phyloP scores from a whole-genome alignment of 441 rosid species.

The Hura crepitans region DNA sequence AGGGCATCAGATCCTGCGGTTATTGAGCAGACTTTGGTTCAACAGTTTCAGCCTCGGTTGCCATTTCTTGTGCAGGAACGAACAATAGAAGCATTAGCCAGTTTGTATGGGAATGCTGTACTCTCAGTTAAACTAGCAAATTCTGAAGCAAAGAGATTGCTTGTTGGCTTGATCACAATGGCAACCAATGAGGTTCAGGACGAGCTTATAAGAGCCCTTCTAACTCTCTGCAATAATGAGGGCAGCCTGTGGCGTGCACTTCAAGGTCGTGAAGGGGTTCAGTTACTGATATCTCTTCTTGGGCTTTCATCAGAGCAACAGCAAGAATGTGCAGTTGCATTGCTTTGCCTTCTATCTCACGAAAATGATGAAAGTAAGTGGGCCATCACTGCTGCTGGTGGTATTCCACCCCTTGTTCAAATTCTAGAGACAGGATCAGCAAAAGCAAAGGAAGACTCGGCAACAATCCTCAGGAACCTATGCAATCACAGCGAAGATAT shows the following conservation, averaged over 20 bases:
- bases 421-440: conserved; percentile 97
- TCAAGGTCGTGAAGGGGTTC: conserved; percentile 99
- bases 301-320: conserved; percentile 99
- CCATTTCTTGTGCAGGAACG: conserved; percentile 97
- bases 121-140: conserved; percentile 70
- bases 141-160: conserved; percentile 93
- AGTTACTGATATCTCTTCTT: conserved; percentile 92
- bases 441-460: conserved; percentile 99
- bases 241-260: conserved; percentile 94
- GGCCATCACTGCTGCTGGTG: conserved; percentile 99
- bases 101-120: conserved; percentile 85
- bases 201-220: conserved; percentile 88
- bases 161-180: conserved; percentile 99
- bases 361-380: conserved; percentile 99
- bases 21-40: conserved; percentile 81
- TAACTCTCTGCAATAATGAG: conserved; percentile 75
- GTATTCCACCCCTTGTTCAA: conserved; percentile 99
- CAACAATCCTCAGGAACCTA: conserved; percentile 88
- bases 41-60: conserved; percentile 81
- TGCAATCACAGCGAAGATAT: conserved; percentile 99
- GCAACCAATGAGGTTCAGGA: conserved; percentile 94
- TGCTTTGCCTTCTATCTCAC: conserved; percentile 85
- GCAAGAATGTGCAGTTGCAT: conserved; percentile 99
- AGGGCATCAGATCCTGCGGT: conserved; percentile 75
- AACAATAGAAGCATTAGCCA: conserved; percentile 98